Conservation (phyloP, 352 stramenopile species). For the Globisporangium nagaii region DNA sequence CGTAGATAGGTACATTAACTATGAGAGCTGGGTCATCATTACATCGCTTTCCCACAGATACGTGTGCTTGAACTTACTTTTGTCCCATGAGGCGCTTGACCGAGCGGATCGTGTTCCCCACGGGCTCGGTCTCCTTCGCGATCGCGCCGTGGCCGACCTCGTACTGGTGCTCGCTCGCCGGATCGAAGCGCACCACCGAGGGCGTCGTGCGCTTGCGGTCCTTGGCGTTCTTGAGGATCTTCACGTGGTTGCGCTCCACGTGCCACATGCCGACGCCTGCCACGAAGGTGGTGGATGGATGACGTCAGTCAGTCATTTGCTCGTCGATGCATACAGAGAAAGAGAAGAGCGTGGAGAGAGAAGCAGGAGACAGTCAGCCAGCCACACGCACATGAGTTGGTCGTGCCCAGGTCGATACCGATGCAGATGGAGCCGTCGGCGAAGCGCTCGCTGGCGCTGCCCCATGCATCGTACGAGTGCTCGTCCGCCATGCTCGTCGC, state of each 20-base stretch:
- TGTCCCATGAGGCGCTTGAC: constrained; percentile 85
- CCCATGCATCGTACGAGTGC: constrained; percentile 76
- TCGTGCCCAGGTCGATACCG: constrained; percentile 99
- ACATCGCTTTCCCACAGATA: too few relatives aligned
- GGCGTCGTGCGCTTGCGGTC: constrained; percentile 69
- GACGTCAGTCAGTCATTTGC: too few relatives aligned
- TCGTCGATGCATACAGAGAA: not conserved
- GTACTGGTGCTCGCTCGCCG: constrained; percentile 29
- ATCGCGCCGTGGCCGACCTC: constrained; percentile 56
- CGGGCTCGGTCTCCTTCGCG: constrained; percentile 38
- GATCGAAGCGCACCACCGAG: constrained; percentile 71
- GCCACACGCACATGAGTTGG: constrained; percentile 93
- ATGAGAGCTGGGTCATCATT: too few relatives aligned
- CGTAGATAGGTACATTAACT: too few relatives aligned
- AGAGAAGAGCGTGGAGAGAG: not conserved
- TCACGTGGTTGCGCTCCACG: constrained; percentile 74
- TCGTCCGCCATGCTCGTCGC: constrained; percentile 14
- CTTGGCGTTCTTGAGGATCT: constrained; percentile 73
- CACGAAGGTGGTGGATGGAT: too few relatives aligned
- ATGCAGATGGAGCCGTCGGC: constrained; percentile 84
- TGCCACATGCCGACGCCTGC: constrained; percentile 76
- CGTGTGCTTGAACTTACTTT: too few relatives aligned
- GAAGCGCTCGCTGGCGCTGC: constrained; percentile 59
- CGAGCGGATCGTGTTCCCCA: constrained; percentile 70
- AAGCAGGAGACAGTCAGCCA: not conserved